Evolutionary conservation across 2,329 filamentous ascomycete genomes (phyloP).

Genomic region (Podosphaera fusca): DNA sequence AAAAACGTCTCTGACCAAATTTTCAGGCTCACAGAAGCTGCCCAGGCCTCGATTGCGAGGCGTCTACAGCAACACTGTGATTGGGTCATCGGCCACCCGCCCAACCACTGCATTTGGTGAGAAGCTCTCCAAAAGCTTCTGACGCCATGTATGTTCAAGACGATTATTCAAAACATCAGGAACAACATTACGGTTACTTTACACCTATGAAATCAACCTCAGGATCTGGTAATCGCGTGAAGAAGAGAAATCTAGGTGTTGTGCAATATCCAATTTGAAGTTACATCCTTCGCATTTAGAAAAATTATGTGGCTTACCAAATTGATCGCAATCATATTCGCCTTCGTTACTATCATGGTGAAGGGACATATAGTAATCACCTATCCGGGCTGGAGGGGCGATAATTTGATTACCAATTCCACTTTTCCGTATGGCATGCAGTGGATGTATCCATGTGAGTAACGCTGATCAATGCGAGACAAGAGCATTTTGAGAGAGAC

Average conservation of each 20-base stretch:
- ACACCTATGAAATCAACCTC: neutral
- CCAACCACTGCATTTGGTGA: neutral
- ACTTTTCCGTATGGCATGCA: conserved; percentile 18
- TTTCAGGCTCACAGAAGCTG: neutral
- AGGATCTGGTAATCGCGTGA: neutral
- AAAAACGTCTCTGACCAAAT: neutral
- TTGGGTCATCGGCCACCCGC: neutral
- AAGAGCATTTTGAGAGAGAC: neutral
- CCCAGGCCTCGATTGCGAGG: neutral
- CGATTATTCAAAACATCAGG: neutral
- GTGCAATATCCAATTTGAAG: neutral
- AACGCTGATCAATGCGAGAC: neutral
- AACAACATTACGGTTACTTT: neutral
- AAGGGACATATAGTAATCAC: conserved; percentile 20
- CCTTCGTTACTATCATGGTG: conserved; percentile 7
- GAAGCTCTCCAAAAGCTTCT: neutral
- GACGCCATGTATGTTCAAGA: neutral
- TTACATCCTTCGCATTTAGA: neutral
- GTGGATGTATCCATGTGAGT: conserved; percentile 19
- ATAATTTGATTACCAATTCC: conserved; percentile 18
- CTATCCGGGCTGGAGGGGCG: conserved; percentile 20
- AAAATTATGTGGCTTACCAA: neutral
- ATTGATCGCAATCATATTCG: neutral
- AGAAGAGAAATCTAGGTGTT: neutral
- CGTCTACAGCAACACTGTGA: neutral